Percentiles rank a stretch among this genome's conserved stretches.
Evolutionary conservation across 1,284 basidiomycete genomes (phyloP).

Genomic region (Marasmius oreades): DNA sequence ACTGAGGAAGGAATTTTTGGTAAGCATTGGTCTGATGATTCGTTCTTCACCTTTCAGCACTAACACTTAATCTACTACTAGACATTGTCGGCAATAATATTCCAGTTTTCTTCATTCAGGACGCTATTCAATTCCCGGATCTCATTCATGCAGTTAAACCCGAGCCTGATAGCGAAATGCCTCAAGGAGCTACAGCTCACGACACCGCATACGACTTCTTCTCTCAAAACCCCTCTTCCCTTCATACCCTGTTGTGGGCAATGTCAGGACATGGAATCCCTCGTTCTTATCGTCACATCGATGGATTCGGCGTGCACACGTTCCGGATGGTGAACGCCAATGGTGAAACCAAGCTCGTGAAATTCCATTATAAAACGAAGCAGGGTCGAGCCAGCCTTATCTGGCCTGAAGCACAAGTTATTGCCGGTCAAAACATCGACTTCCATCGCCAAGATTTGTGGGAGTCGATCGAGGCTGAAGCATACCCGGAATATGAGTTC

Average conservation of each 20-base stretch:
- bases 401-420: slow-evolving; percentile 12
- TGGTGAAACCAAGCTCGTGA: slow-evolving; percentile 8
- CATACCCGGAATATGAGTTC: slow-evolving; percentile 19
- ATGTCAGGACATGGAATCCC: slow-evolving; percentile 8
- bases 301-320: slow-evolving; percentile 7
- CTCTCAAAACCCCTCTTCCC: slow-evolving; percentile 5
- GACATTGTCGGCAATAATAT: slow-evolving; percentile 12
- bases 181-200: no score
- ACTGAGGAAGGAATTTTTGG: slow-evolving; percentile 11
- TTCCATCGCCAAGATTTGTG: slow-evolving; percentile 18
- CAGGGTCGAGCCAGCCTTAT: slow-evolving; percentile 8
- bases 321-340: slow-evolving; percentile 8
- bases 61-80: no score
- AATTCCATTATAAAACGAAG: slow-evolving; percentile 9
- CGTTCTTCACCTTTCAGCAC: neutral
- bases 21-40: neutral
- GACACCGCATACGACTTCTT: no score
- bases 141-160: slow-evolving; percentile 9
- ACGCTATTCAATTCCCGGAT: slow-evolving; percentile 11
- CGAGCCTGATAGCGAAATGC: slow-evolving; percentile 6
- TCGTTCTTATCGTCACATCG: neutral
- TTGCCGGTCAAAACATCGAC: slow-evolving; percentile 17
- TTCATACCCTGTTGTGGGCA: slow-evolving; percentile 2
- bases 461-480: slow-evolving; percentile 16
- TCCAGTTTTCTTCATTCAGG: slow-evolving; percentile 12